These are phyloP conservation scores for Incumbomyces lentus DNA, from an alignment of 2,329 filamentous ascomycete species.

Conservation along the genomic window DNA sequence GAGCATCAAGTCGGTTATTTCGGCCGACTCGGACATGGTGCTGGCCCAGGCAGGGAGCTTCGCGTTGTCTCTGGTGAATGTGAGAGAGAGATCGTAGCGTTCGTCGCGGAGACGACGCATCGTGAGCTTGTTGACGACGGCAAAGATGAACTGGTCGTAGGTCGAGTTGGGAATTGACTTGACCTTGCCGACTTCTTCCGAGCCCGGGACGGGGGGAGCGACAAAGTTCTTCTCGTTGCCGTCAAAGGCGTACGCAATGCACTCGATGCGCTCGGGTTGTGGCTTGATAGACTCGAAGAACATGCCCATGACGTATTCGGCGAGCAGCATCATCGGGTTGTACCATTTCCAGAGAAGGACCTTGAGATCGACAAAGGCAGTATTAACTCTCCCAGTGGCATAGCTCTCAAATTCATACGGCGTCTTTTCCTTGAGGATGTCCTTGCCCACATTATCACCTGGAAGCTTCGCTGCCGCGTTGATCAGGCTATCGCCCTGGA, in stretches of 20 bases:
- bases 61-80: constrained; percentile 79
- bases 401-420: constrained; percentile 80
- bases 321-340: constrained; percentile 61
- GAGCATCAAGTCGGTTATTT: constrained; percentile 78
- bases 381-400: constrained; percentile 82
- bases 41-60: constrained; percentile 86
- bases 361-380: constrained; percentile 81
- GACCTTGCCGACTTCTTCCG: constrained; percentile 48
- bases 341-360: constrained; percentile 74
- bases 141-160: constrained; percentile 90
- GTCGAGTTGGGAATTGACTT: constrained; percentile 51
- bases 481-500: constrained; percentile 31
- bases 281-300: constrained; percentile 66
- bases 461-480: constrained; percentile 29
- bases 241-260: constrained; percentile 78
- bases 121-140: constrained; percentile 83
- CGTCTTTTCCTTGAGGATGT: constrained; percentile 72
- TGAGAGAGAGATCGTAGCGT: constrained; percentile 88
- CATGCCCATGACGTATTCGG: constrained; percentile 61
- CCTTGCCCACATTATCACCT: constrained; percentile 37
- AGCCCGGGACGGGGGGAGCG: constrained; percentile 50
- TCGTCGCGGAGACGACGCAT: constrained; percentile 88
- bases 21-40: constrained; percentile 93
- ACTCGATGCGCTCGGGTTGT: constrained; percentile 64
- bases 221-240: constrained; percentile 76